Percentiles rank a stretch among this genome's conserved stretches.
Evolutionary conservation across 345 rosid species (phyloP).

Genomic region (Gossypium thurberi): DNA sequence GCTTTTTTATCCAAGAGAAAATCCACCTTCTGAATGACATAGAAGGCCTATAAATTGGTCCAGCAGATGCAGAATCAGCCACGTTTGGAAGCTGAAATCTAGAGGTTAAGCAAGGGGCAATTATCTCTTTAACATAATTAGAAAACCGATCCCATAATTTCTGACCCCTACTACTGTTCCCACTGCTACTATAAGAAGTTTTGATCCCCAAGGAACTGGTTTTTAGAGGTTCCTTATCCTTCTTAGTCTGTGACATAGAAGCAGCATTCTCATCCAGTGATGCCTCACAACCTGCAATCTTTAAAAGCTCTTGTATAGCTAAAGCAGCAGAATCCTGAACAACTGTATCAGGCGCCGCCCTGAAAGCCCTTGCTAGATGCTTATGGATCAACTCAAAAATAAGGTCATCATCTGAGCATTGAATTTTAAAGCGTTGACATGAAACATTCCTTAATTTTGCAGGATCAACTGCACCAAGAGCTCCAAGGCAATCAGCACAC

Average conservation of each 20-base stretch:
- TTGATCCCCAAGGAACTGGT: slow-evolving; percentile 25
- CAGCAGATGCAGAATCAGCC: slow-evolving; percentile 59
- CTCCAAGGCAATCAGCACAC: slow-evolving; percentile 93
- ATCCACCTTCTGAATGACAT: slow-evolving; percentile 98
- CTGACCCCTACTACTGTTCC: slow-evolving; percentile 68
- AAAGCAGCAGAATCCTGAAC: slow-evolving; percentile 96
- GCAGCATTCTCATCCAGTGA: slow-evolving; percentile 68
- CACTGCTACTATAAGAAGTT: slow-evolving; percentile 28
- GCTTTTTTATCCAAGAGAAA: slow-evolving; percentile 71
- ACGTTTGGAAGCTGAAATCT: slow-evolving; percentile 89
- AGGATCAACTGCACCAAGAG: slow-evolving; percentile 96
- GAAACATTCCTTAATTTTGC: slow-evolving; percentile 76
- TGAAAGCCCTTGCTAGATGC: slow-evolving; percentile 90
- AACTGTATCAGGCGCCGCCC: slow-evolving; percentile 92
- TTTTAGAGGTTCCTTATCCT: slow-evolving; percentile 31
- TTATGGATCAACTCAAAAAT: slow-evolving; percentile 90
- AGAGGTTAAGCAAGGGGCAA: slow-evolving; percentile 95
- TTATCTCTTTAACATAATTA: slow-evolving; percentile 85
- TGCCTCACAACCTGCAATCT: slow-evolving; percentile 97
- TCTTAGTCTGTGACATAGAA: slow-evolving; percentile 29
- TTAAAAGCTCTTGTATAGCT: slow-evolving; percentile 93
- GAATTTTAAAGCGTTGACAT: slow-evolving; percentile 82
- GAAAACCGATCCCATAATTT: slow-evolving; percentile 90
- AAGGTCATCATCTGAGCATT: slow-evolving; percentile 98
- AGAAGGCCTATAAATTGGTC: slow-evolving; percentile 78